Conservation (phyloP, 1,139 yeast genomes). For the Debaryomyces coudertii region DNA sequence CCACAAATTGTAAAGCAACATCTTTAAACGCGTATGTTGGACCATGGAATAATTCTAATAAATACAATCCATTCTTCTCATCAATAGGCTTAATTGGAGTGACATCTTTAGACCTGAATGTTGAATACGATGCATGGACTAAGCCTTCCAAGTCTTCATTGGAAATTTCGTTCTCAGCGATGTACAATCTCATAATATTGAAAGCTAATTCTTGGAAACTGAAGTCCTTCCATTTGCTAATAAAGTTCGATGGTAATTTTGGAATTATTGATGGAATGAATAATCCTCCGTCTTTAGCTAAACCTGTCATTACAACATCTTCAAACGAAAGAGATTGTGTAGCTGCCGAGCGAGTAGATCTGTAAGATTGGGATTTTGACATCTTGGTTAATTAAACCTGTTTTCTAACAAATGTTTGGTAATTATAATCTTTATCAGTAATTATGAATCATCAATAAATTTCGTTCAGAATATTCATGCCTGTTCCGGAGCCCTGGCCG, state of each 20-base stretch:
- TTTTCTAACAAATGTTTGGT: background rate
- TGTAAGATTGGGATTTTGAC: slow-evolving; percentile 52
- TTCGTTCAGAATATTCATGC: background rate
- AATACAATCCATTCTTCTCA: slow-evolving; percentile 60
- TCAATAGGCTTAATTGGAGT: slow-evolving; percentile 77
- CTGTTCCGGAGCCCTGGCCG: slow-evolving; percentile 6
- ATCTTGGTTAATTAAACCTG: slow-evolving; percentile 8
- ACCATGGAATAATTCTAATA: slow-evolving; percentile 95
- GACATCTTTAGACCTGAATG: slow-evolving; percentile 82
- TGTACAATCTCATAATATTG: slow-evolving; percentile 80
- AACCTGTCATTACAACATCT: slow-evolving; percentile 89
- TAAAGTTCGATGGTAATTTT: slow-evolving; percentile 58
- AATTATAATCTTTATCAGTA: slow-evolving; percentile 4
- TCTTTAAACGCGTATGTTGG: slow-evolving; percentile 99
- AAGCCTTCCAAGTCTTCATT: slow-evolving; percentile 64
- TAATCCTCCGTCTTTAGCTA: slow-evolving; percentile 95
- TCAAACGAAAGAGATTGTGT: slow-evolving; percentile 71
- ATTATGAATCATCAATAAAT: slow-evolving; percentile 8
- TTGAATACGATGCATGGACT: slow-evolving; percentile 75
- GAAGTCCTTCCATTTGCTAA: slow-evolving; percentile 70
- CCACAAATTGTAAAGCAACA: slow-evolving; percentile 96
- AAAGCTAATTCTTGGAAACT: slow-evolving; percentile 85
- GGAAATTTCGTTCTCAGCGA: slow-evolving; percentile 70
- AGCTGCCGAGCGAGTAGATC: slow-evolving; percentile 80
- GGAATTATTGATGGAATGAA: slow-evolving; percentile 88